Evolutionary conservation across 352 stramenopile genomes (phyloP), one percentile per base, ranked within the genome.

Genomic region (Globisporangium recalcitrans): DNA sequence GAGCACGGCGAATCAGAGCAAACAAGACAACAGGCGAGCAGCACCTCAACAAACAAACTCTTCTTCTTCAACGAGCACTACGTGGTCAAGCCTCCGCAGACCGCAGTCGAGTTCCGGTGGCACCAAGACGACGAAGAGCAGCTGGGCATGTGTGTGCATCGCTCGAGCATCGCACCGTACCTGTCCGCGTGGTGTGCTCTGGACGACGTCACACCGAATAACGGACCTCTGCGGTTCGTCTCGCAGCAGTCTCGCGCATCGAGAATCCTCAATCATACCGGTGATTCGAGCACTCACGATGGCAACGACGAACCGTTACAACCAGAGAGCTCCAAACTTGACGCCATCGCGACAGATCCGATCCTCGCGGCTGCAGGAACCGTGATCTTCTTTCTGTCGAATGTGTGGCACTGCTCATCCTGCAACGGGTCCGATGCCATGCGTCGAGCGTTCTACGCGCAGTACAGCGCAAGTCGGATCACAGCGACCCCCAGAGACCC

Each of bases 11-110:
- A 46, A 6, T 11, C 16, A 0, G 16, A 46, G 21, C 16, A 11
- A 11, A 11, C 16, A 46, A 16, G n/a, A 2, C 38, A 22, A 8
- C 38, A 11, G 4, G 4, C 38, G 22, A 22, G 16, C 10, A 10
- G 38, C 38, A 13, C 16, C 38, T 22, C 38, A 11, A 4, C 3
- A 13, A 13, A 26, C 22, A 8, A 60, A 27, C 27, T 80, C 6
- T 73, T 71, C n/a, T 89, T 90, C 55, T 90, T 92, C 68, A 90
- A 90, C 53, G 82, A 92, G 58, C 82, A 92, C 58, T 92, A 87
- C 57, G 77, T 92, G 22, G 73, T 89, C 57, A 90, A 92, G 48
- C 82, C 82, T 3, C 72, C 80, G 6, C 55, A 68, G 10, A 77
- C 77, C 1, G 52, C 69, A 24, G 79, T 88, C 24, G 75, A 88